Base-by-base conservation (phyloP, 331 rosid genomes). In the Quercus tomentella region DNA sequence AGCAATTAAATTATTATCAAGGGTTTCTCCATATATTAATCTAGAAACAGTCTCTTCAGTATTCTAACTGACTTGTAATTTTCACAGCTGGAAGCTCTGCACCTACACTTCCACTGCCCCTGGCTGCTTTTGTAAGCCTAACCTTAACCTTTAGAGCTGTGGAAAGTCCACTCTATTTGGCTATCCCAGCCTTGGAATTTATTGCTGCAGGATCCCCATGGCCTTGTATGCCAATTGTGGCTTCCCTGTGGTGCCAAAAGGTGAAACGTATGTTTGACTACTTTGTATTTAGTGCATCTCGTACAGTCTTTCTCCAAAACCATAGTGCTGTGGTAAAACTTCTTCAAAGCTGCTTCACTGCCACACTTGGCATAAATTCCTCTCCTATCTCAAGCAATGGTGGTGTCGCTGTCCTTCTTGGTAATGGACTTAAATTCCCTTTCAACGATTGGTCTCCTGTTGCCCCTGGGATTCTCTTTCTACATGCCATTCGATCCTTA, bases 181-280 rank as follows among this genome's bases (percentile, higher is more conserved):
- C 86, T 67, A 86, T 84, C 72, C 92, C 81, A 60, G 89, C 89
- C 18, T 80, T 91, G 83, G 93, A 88, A 82, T 81, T 83, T 75
- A 78, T 91, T 62, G 91, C 96, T 56, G 91, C 90, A 30, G 88
- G 90, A 70, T 89, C 86, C 85, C 92, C 92, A 4, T 89, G 93
- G 92, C 96, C 96, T 77, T 89, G 92, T 86, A 89, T 86, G 93
- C 90, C 93, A 71, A 87, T 91, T 45, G 91, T 91, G 75, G 92
- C 90, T 84, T 91, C 96, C 77, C 84, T 91, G 60, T 91, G 96
- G 96, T 86, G 92, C 56, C 96, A 84, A 80, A 91, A 89, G 81
- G 96, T 93, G 31, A 91, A 83, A 84, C 89, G 91, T 37, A 89
- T 93, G 96, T 83, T 79, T 68, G 91, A 80, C 83, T 86, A 84